Evolutionary conservation across 1,139 yeast species (phyloP), one percentile per base, ranked within the genome.

Genomic region (Sugiyamaella paludigena): DNA sequence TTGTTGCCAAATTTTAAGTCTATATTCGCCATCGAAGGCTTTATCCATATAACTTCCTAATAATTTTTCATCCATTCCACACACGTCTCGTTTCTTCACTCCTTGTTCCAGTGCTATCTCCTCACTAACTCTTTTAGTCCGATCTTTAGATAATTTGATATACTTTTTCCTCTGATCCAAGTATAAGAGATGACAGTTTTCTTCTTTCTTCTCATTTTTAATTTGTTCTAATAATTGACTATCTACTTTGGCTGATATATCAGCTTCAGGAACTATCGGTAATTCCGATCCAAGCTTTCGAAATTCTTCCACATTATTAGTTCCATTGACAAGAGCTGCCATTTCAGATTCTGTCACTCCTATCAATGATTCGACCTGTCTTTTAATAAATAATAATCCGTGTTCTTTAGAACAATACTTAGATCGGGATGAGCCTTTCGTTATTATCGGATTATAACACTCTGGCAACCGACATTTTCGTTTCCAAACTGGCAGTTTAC

Each of bases 401-500:
- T 91, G 96, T 32, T 79, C 85, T 28, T 73, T 75, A 19, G 80
- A 69, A 64, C 98, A 91, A 64, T 87, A 91, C 64, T 89, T 88
- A 39, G 89, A 80, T 30, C 51, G 48, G 7, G 43, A 29, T 7
- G 35, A 7, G 5, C 37, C 46, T 4, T 43, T 46, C 2, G 85
- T 47, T 4, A 43, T 37, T 6, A 87, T 80, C 0, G 94, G 87
- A 45, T 75, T 72, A 53, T 66, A 75, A 62, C 98, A 91, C 1
- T 64, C 68, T 0, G 68, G 65, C 11, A 86, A 53, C 29, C 94
- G 74, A 62, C 97, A 91, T 60, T 84, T 85, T 40, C 86, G 74
- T 65, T 84, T 85, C 92, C 92, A 91, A 10, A 56, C 48, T 6
- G 60, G 54, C 32, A 62, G 53, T 13, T 68, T 66, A 1, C 77